Percentiles rank a stretch among this genome's conserved stretches.
phyloP scores from a whole-genome alignment of 257 asterid genomes.

The Forsythia viridissima region DNA sequence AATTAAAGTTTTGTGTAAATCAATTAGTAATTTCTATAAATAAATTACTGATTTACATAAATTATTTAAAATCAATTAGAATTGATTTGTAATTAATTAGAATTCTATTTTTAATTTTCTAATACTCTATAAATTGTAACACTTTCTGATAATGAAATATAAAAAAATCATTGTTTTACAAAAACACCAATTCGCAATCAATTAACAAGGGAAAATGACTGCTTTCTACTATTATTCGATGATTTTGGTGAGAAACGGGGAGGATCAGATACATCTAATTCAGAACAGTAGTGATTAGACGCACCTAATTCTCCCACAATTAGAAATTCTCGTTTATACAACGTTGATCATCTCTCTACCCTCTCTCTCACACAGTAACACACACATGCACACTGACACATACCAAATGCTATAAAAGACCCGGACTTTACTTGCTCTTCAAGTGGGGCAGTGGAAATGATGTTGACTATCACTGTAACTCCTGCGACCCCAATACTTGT shows the following conservation, averaged over 20 bases:
- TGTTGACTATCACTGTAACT: constrained; percentile 13
- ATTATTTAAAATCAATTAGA: too few species aligned
- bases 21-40: too few species aligned
- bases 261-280: constrained; percentile 1
- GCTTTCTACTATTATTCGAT: not conserved
- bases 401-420: not conserved
- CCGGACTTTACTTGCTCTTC: not conserved
- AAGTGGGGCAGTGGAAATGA: constrained; percentile 11
- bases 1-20: too few species aligned
- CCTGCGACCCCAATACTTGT: not conserved
- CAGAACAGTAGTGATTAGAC: constrained; percentile 27
- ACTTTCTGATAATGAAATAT: too few species aligned
- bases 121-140: too few species aligned
- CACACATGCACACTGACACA: not conserved
- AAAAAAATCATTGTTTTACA: too few species aligned
- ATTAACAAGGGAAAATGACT: not conserved
- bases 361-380: constrained; percentile 1
- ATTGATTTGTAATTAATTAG: too few species aligned
- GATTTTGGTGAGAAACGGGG: not conserved
- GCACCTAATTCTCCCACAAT: constrained; percentile 22
- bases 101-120: too few species aligned
- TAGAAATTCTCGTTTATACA: not conserved
- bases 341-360: not conserved
- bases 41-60: too few species aligned
- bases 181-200: not conserved